Base-by-base conservation (phyloP, 2,329 filamentous ascomycete species). In the Pseudogymnoascus sp. region DNA sequence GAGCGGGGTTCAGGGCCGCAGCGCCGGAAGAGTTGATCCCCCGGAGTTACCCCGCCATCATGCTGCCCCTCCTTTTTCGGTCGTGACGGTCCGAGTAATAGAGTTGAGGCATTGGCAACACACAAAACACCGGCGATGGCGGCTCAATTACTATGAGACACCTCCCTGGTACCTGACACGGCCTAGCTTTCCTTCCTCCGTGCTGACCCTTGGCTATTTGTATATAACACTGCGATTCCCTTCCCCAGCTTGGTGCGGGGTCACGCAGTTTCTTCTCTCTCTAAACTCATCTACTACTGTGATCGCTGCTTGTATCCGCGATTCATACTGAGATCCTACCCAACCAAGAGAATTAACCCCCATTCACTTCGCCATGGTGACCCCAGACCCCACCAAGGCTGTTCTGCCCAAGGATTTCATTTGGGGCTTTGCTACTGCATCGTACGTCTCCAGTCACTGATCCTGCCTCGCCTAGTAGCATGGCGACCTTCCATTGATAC, bases 381-480 rank as follows among this genome's bases (percentile, higher is more conserved):
- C 60, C 40, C 40, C 35, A 61, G 38, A 37, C 25, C 60, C 84
- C 80, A 79, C 80, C 11, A 66, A 70, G 66, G 69, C 71, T 65
- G 72, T 73, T 71, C 79, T 91, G 63, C 86, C 86, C 40, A 80
- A 81, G 63, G 87, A 90, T 74, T 91, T 92, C 75, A 76, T 85
- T 65, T 92, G 88, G 89, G 89, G 89, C 62, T 92, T 91, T 75
- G 89, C 89, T 70, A 92, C 89, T 40, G 89, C 89, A 66, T 81
- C 85, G 86, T 89, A 77, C 73, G 82, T 79, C 16, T 25, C 7
- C 14, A 40, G 21, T n/a, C 40, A n/a, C 18, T 50, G 62, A 59
- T 59, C 25, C 37, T 44, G 42, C 38, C 18, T 33, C 42, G 21
- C 56, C 21, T 8, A 33, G 37, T 61, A 12, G 53, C 50, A 35